phyloP scores from a whole-genome alignment of 495 filamentous ascomycete species.

The Letharia columbiana region DNA sequence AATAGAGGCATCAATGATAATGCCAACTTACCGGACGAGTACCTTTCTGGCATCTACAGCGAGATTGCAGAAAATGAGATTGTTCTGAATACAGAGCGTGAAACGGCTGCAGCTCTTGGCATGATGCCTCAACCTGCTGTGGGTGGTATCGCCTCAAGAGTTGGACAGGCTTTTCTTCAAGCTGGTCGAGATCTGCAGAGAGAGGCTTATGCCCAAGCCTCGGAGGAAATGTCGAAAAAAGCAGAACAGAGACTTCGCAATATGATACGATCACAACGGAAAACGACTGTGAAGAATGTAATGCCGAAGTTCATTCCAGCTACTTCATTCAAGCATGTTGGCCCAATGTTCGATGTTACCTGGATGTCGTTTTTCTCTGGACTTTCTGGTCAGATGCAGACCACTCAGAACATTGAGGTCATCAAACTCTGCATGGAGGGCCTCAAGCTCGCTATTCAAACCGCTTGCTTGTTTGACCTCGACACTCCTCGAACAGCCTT shows the following conservation, averaged over 20 bases:
- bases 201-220: conserved; percentile 88
- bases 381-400: conserved; percentile 82
- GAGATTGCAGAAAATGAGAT: conserved; percentile 91
- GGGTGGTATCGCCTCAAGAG: conserved; percentile 70
- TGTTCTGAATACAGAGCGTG: conserved; percentile 83
- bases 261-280: conserved; percentile 75
- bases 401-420: conserved; percentile 81
- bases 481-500: conserved; percentile 88
- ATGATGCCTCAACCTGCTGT: conserved; percentile 49
- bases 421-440: conserved; percentile 91
- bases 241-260: conserved; percentile 86
- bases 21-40: conserved; percentile 86
- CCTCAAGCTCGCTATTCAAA: conserved; percentile 82
- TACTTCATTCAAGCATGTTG: conserved; percentile 86
- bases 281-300: conserved; percentile 58
- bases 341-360: conserved; percentile 97
- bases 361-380: conserved; percentile 99
- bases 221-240: conserved; percentile 86
- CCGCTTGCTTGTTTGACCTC: conserved; percentile 88
- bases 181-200: conserved; percentile 86
- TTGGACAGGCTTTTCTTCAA: conserved; percentile 82
- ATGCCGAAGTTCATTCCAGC: conserved; percentile 79
- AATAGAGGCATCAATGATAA: conserved; percentile 98
- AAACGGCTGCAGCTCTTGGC: conserved; percentile 69
- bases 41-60: conserved; percentile 79